A percentile compares a stretch with the other conserved stretches of the same genome.
These are phyloP conservation scores for Neurospora africana DNA, from an alignment of 495 filamentous ascomycete species.

Conservation along the genomic window DNA sequence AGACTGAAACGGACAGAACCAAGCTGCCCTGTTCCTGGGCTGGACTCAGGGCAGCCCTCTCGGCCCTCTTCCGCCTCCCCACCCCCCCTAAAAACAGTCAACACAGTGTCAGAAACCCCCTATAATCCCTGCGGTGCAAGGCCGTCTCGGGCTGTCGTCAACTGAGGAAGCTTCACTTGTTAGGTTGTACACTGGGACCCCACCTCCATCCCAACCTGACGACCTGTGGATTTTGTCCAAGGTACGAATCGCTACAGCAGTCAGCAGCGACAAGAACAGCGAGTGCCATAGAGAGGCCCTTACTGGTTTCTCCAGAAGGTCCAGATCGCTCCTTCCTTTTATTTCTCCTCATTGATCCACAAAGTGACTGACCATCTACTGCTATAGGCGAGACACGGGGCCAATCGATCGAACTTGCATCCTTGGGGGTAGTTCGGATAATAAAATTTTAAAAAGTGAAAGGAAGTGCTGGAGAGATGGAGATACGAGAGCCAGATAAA, in stretches of 20 bases:
- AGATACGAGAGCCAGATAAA: not conserved
- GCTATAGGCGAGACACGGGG: not conserved
- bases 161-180: not conserved
- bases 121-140: not conserved
- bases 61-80: not conserved
- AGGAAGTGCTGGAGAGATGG: not conserved
- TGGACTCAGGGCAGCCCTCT: not conserved
- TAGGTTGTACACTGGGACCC: not conserved
- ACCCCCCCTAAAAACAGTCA: not conserved
- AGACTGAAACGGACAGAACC: not conserved
- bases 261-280: not conserved
- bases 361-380: not conserved
- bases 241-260: not conserved
- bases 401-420: not conserved
- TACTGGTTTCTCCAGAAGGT: not conserved
- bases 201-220: not conserved
- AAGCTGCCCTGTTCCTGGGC: not conserved
- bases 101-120: not conserved
- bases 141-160: no score
- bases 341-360: not conserved
- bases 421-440: not conserved
- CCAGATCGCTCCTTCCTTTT: not conserved
- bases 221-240: not conserved
- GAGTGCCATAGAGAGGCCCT: not conserved
- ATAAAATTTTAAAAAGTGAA: not conserved